A percentile compares a stretch with the other conserved stretches of the same genome.
These are phyloP conservation scores for Rhizopus microsporus DNA, from an alignment of 371 early-diverging fungal species.

Conservation along the genomic window DNA sequence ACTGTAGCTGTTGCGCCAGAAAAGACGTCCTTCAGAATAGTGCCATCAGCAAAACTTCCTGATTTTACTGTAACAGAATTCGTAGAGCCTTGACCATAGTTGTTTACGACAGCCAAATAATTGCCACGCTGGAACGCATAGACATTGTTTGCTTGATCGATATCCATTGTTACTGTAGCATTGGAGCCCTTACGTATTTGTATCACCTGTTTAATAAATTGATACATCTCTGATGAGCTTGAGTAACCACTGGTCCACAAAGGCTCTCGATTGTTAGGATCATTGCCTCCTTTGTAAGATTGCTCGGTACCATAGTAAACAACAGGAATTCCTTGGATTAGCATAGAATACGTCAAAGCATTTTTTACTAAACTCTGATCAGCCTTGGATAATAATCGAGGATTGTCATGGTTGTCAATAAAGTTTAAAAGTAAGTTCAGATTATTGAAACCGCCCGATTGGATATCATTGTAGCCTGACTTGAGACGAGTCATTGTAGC, in stretches of 20 bases:
- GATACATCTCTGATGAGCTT: constrained; percentile 23
- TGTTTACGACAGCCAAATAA: constrained; percentile 25
- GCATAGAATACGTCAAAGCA: constrained; percentile 8
- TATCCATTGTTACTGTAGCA: constrained; percentile 7
- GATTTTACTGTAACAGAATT: constrained; percentile 23
- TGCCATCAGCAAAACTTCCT: constrained; percentile 17
- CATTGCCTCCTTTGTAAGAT: constrained; percentile 35
- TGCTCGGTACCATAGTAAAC: constrained; percentile 49
- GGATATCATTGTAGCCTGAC: constrained; percentile 8
- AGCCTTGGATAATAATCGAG: constrained; percentile 25
- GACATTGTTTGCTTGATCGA: constrained; percentile 16
- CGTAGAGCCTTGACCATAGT: constrained; percentile 24
- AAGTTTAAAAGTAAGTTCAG: constrained; percentile 34
- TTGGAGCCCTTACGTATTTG: constrained; percentile 17
- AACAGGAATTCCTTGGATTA: constrained; percentile 33
- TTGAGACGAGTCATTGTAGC: constrained; percentile 26
- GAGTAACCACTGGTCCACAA: constrained; percentile 33
- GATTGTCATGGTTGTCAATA: constrained; percentile 47
- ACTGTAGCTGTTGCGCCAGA: constrained; percentile 18
- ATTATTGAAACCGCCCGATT: constrained; percentile 20
- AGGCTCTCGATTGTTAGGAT: constrained; percentile 40
- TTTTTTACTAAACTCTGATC: constrained; percentile 9
- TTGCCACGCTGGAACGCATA: constrained; percentile 28
- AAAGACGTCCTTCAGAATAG: constrained; percentile 21
- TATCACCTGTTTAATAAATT: constrained; percentile 19